Base-by-base conservation (phyloP, 2,329 filamentous ascomycete genomes). In the Colletotrichum chrysophilum region DNA sequence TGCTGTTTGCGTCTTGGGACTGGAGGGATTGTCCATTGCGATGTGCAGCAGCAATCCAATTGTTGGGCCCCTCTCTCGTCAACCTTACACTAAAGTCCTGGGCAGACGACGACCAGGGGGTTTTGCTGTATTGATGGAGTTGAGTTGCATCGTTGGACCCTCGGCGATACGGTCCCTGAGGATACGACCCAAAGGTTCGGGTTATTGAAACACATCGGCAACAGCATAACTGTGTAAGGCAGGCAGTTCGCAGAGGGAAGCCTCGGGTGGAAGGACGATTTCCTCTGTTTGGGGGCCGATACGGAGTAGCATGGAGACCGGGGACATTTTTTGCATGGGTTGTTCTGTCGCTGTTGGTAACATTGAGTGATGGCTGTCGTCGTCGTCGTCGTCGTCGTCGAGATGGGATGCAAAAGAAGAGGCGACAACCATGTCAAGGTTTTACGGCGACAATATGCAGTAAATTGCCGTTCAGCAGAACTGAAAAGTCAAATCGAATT, bases 101-200 rank as follows among this genome's bases (percentile, higher is more conserved):
- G 38, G 30, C 38, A 56, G 36, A 36, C 14, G 55, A 62, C 72
- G 21, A 56, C 43, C 43, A 21, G 43, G 43, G 43, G 43, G 61
- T 30, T 66, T n/a, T n/a, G 18, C 36, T 48, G 43, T 48, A 21
- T 48, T 48, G n/a, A 48, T 48, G 43, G 43, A 48, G 43, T 48
- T 21, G 43, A 32, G 61, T 71, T 32, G 55, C 64, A 67, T 68
- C 36, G 70, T 68, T 52, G 64, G 62, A 72, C 66, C 52, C 36
- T 72, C 55, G 69, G 62, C 55, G 55, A 60, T 36, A 48, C 21
- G 24, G 61, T 18, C 68, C 72, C 61, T 58, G 32, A 67, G 69
- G 21, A 67, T 75, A n/a, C 52, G 68, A 71, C 69, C 73, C 69
- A 72, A 67, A 66, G 38, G 26, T 24, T 48, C 66, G 72, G 62